Base-by-base conservation (phyloP, 164 flowering plant species). In the Umbilicus rupestris region DNA sequence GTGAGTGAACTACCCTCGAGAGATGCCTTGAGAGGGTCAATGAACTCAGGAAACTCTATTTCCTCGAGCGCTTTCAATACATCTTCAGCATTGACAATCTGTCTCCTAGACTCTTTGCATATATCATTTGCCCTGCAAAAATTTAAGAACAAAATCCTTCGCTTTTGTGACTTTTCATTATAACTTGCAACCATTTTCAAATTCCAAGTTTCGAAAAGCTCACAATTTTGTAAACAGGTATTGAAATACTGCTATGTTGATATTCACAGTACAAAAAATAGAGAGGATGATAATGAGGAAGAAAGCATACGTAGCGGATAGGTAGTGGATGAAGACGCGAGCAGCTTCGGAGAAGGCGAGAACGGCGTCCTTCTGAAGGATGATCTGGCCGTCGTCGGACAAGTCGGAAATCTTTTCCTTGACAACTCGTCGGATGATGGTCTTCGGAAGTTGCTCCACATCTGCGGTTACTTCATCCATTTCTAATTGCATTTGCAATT, bases 1-100 rank as follows among this genome's bases (percentile, higher is more conserved):
- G 7, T 3, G 37, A 35, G 55, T 2, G 26, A 49, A 28, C 62
- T 16, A 93, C 97, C 96, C 41, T 83, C 80, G 49, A 94, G 88
- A 67, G 96, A 82, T 52, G 84, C 81, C 74, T 74, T 81, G 29
- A 94, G 88, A 68, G 97, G 92, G 37, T 49, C 81, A 39, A 85
- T 63, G 65, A 91, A 84, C 76, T 94, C 97, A 6, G 83, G 78
- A 69, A 94, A 94, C 67, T 91, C 96, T 52, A 89, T 85, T 70
- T 94, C 99, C 68, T 92, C 96, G 19, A 94, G 75, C 5, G 99
- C 97, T 69, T 87, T 89, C 17, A 94, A 74, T 59, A 94, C 92
- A 78, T 91, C 99, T 22, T 92, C 90, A 7, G 96, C 96, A 73
- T 79, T 94, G 45, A 94, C 82, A 0, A 84, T 94, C 72, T 88